phyloP scores from a whole-genome alignment of 2,329 filamentous ascomycete species.

The Metarhizium sp. region DNA sequence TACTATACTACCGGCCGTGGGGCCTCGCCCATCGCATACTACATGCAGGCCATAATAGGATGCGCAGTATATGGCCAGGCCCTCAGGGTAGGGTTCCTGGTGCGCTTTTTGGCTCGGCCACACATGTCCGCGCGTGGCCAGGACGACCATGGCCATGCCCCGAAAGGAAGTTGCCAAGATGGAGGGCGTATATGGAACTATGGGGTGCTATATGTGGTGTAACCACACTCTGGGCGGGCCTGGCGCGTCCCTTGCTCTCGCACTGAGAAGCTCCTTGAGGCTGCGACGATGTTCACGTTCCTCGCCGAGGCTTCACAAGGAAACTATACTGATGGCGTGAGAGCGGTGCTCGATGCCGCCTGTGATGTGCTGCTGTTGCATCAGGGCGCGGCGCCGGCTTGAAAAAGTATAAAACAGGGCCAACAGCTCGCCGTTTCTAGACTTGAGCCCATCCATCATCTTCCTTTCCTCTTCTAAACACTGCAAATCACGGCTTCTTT shows the following conservation, averaged over 20 bases:
- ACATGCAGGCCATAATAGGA: not conserved
- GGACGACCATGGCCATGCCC: not conserved
- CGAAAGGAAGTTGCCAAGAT: not conserved
- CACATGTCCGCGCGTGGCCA: not conserved
- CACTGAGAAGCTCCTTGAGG: not conserved
- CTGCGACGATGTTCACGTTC: not conserved
- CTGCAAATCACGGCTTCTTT: not conserved
- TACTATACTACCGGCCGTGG: no score
- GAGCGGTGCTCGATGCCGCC: no score
- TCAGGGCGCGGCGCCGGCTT: no score
- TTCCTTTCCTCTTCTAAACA: no score
- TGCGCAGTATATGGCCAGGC: not conserved
- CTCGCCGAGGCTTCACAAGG: conserved; percentile 3
- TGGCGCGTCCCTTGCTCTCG: not conserved
- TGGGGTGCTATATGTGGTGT: not conserved
- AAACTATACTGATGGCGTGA: not conserved
- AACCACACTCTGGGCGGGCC: not conserved
- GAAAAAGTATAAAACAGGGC: no score
- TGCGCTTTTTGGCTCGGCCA: not conserved
- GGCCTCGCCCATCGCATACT: no score
- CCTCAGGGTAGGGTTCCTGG: not conserved
- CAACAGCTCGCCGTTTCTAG: no score
- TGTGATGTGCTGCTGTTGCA: no score
- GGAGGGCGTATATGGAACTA: not conserved
- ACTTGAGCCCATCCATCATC: no score